Percentiles rank a stretch among this genome's conserved stretches.
Conservation (phyloP, 2,329 filamentous ascomycete species). For the Penicillium sp. region DNA sequence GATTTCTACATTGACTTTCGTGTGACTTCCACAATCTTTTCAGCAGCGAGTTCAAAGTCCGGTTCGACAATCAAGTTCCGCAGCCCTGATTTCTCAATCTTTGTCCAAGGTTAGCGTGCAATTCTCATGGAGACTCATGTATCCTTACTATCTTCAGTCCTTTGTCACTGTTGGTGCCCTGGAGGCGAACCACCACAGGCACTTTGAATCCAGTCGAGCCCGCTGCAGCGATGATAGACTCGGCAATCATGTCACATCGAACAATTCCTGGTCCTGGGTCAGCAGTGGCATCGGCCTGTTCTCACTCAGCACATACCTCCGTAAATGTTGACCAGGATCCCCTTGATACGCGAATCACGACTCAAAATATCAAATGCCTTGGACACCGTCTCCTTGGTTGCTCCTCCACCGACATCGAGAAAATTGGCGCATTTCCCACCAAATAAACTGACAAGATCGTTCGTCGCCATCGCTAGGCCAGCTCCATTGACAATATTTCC, state of each 20-base stretch:
- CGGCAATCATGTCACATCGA: slow-evolving; percentile 55
- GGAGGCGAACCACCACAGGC: slow-evolving; percentile 51
- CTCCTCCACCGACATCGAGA: slow-evolving; percentile 35
- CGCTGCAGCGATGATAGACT: slow-evolving; percentile 51
- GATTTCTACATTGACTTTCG: not conserved
- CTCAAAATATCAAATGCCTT: slow-evolving; percentile 34
- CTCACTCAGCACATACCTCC: slow-evolving; percentile 23
- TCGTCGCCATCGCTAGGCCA: slow-evolving; percentile 41
- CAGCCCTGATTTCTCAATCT: slow-evolving; percentile 3
- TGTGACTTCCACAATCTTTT: not conserved
- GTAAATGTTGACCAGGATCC: slow-evolving; percentile 61
- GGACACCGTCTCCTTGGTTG: slow-evolving; percentile 30
- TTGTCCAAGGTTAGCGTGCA: not conserved
- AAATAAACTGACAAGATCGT: slow-evolving; percentile 31
- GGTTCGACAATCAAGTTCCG: slow-evolving; percentile 1
- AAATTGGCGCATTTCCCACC: slow-evolving; percentile 38
- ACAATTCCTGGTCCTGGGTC: slow-evolving; percentile 46
- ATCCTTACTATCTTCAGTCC: slow-evolving; percentile 46
- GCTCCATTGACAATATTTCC: slow-evolving; percentile 39
- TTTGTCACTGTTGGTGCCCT: slow-evolving; percentile 51
- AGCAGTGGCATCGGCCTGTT: not conserved
- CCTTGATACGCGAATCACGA: slow-evolving; percentile 27
- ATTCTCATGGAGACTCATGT: not conserved
- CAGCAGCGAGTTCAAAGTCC: slow-evolving; percentile 3
- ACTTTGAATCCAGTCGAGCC: slow-evolving; percentile 42